Base-by-base conservation (phyloP, 192 early-diverging fungal species). In the Coemansia sp. region DNA sequence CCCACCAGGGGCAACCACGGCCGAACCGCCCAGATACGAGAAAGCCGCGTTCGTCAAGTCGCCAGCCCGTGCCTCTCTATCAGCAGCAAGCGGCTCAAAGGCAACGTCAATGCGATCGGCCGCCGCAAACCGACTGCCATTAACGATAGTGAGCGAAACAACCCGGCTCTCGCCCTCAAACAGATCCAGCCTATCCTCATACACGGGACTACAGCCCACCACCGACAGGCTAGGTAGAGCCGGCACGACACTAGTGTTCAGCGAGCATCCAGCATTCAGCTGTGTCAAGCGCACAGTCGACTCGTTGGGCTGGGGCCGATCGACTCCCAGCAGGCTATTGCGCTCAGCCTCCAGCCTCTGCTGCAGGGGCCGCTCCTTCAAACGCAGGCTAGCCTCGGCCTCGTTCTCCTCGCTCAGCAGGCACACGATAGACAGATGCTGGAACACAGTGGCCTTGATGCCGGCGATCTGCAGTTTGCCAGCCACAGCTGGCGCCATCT, bases 331-430 rank as follows among this genome's bases (percentile, higher is more conserved):
- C 21, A 82, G 64, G 6, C 45, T 64, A 21, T 43, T 69, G 31
- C 65, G 69, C 62, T 82, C 79, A 11, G 66, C 57, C 11, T 69
- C 73, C 48, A 82, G 35, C 2, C 79, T 67, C 48, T 73, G 73
- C 57, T 41, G 55, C 11, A 76, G 45, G 18, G 66, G 73, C 0
- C 47, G 63, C 60, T 68, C 68, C 18, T 63, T 64, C 21, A 64
- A 10, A 1, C 73, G 70, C 16, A 42, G 58, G 14, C 37, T 62
- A 1, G 64, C 66, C 33, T 73, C 70, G 5, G n/a, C 50, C 36
- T 57, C 62, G 21, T 57, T 50, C 36, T 73, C 79, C 6, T 66
- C 66, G 8, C 62, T 66, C 45, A 82, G 43, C 4, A 67, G 23
- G 45, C 79, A 82, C 41, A 58, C 28, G 2, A 73, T 50, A 0